Evolutionary conservation across 2,329 filamentous ascomycete species (phyloP), one percentile per base, ranked within the genome.

Genomic region (Aspergillus calidoustus): DNA sequence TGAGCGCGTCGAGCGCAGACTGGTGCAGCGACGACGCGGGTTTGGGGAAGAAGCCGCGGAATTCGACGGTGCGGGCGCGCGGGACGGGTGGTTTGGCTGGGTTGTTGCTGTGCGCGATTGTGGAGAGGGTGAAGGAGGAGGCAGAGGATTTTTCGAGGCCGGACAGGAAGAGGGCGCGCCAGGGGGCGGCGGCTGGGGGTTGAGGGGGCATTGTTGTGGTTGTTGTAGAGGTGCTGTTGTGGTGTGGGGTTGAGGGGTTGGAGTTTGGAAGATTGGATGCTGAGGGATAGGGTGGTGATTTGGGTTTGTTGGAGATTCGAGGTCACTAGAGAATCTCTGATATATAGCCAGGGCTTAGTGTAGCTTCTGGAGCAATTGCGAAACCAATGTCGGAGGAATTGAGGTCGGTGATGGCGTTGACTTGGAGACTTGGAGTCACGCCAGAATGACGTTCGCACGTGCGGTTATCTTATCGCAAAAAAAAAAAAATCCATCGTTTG

Each of bases 41-140:
- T 59, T 85, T 83, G 0, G 88, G 89, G 87, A 91, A 97, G 79
- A 96, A 88, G 68, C 93, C 92, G 63, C 94, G 90, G 79, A 88
- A 94, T 71, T 97, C 87, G 77, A 93, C 95, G 71, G 87, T 93
- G n/a, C 75, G 73, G 11, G 72, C 65, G 53, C 75, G 74, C 13
- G 75, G 75, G 3, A 74, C 64, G 15, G 70, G 9, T 5, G 34
- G 63, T 2, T 57, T 64, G 17, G 64, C 61, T 15, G 63, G 53
- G 2, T 66, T 31, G 8, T 68, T 2, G 19, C 19, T 62, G 44
- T 61, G 46, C 3, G 57, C 64, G 22, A 74, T 56, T 6, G 74
- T 74, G 6, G 69, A 64, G 13, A 76, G 62, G 7, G 68, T 70
- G 56, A 76, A 74, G 5, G 73, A 68, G 13, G 71, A 65, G 8